Evolutionary conservation across 2,329 filamentous ascomycete genomes (phyloP), one percentile per base, ranked within the genome.

Genomic region (Shiraia bambusicola): DNA sequence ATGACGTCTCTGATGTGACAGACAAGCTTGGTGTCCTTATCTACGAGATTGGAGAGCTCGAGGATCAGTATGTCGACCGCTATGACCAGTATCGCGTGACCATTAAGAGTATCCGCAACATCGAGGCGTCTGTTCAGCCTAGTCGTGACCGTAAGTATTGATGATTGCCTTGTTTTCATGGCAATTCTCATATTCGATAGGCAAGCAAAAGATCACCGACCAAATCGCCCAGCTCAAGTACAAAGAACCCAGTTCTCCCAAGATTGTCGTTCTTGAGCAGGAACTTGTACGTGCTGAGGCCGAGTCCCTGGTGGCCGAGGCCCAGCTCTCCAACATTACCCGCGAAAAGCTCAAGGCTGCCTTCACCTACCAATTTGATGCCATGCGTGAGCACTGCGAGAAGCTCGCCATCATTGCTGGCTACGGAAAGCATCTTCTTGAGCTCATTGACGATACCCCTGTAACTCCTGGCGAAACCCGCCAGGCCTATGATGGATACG

Each of bases 41-140:
- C 61, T 98, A 97, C 76, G 92, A 96, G 73, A 95, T 98, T 60
- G 93, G 91, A 68, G 93, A 98, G 74, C 83, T 97, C 25, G 93
- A 98, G 73, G 91, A 98, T 67, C 89, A 97, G 67, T 97, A 94
- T 65, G 91, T 98, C 70, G 93, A 98, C 72, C 88, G 91, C 65
- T 98, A 98, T 73, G 93, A 98, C 72, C 93, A 98, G 74, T 98
- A 97, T 77, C 89, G 93, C 66, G 87, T 98, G 43, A 98, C 93
- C 39, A 95, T 98, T 75, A 98, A 98, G 85, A 95, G 90, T 70
- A 95, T 98, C 65, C 87, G 93, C 63, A 98, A 98, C 74, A 98
- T 98, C 54, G 93, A 98, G 73, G 91, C 92, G 45, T 97, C 92
- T 15, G 93, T 98, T 36, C 93, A 98, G 74, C 93, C 93, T 42